Conservation (phyloP, 768 basidiomycete species). For the Exsudoporus frostii region DNA sequence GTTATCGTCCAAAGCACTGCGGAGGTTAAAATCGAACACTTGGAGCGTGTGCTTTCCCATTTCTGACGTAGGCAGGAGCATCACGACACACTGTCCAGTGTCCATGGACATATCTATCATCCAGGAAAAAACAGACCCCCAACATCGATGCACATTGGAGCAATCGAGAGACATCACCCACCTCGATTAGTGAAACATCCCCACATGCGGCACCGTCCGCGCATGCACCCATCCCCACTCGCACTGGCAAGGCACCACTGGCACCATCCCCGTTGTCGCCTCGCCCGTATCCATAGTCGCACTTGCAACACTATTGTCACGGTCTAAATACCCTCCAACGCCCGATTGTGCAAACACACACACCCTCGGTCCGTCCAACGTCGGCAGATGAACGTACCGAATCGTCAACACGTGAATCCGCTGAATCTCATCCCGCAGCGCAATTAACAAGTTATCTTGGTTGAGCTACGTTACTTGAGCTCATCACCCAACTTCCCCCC, state of each 20-base stretch:
- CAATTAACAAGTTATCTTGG: too few species aligned
- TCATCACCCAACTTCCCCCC: too few species aligned
- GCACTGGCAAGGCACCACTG: conserved; percentile 33
- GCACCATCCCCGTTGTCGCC: neutral
- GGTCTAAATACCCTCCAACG: conserved; percentile 22
- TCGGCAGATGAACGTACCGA: conserved; percentile 16
- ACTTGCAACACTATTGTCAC: neutral
- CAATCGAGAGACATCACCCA: conserved; percentile 5
- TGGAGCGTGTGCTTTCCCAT: too few species aligned
- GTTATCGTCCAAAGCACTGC: neutral
- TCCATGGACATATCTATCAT: conserved; percentile 42
- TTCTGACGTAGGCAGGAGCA: conserved; percentile 15
- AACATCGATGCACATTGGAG: too few species aligned
- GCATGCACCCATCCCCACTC: conserved; percentile 38
- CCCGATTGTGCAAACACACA: conserved; percentile 34
- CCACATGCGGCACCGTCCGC: conserved; percentile 29
- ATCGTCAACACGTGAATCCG: conserved; percentile 23
- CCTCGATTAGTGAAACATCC: conserved; percentile 40
- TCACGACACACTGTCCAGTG: conserved; percentile 35
- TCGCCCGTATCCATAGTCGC: neutral
- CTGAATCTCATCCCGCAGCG: too few species aligned
- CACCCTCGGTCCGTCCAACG: conserved; percentile 10
- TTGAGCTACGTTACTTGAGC: too few species aligned
- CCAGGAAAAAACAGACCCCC: neutral
- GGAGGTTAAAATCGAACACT: conserved; percentile 34